phyloP scores from a whole-genome alignment of 305 asterid genomes.

The Rubia tinctorum region DNA sequence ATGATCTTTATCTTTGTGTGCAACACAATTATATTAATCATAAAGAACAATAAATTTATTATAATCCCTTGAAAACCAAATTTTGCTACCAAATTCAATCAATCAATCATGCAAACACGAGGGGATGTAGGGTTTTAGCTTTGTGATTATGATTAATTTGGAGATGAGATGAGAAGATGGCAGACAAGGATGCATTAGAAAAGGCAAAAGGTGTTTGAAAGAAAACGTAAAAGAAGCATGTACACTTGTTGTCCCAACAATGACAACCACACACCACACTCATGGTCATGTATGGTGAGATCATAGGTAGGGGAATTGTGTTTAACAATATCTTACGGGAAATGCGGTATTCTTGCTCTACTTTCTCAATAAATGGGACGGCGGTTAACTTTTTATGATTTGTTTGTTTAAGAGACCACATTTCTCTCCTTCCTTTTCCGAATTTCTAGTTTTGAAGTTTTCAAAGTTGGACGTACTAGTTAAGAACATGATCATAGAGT shows the following conservation, averaged over 20 bases:
- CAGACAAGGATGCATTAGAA: constrained; percentile 53
- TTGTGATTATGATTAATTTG: constrained; percentile 17
- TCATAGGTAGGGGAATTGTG: neutral
- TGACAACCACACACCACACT: constrained; percentile 15
- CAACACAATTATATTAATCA: neutral
- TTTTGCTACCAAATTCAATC: constrained; percentile 15
- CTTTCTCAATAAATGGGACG: constrained; percentile 27
- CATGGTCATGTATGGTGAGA: constrained; percentile 22
- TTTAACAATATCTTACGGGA: constrained; percentile 12
- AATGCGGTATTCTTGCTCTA: constrained; percentile 19
- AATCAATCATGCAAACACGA: constrained; percentile 53
- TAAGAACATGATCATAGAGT: too few species aligned
- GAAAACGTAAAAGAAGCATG: constrained; percentile 29
- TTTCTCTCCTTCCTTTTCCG: too few species aligned
- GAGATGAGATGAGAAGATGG: constrained; percentile 21
- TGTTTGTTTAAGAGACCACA: too few species aligned
- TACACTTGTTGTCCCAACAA: constrained; percentile 33
- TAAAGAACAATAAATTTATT: neutral
- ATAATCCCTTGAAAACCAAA: neutral
- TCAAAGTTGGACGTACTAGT: too few species aligned
- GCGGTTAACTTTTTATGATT: neutral
- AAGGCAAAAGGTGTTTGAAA: constrained; percentile 34
- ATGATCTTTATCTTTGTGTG: neutral
- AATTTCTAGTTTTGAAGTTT: too few species aligned
- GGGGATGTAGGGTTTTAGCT: constrained; percentile 17